These are phyloP conservation scores for Dactylellina haptotyla DNA, from an alignment of 2,329 filamentous ascomycete species.

Conservation along the genomic window DNA sequence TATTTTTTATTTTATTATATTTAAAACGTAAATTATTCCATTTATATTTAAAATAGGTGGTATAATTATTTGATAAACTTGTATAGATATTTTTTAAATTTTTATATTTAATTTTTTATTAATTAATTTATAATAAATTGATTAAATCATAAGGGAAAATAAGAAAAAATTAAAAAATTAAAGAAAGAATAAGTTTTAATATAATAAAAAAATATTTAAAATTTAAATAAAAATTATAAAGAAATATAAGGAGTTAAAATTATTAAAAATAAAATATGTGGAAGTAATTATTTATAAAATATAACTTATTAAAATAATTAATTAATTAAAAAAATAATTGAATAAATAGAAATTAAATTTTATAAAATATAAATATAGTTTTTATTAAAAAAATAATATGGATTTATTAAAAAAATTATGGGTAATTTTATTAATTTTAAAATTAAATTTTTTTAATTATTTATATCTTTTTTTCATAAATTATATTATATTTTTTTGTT, in stretches of 20 bases:
- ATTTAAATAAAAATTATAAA: background rate
- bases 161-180: too few species aligned
- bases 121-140: background rate
- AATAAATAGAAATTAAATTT: too few species aligned
- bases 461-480: too few species aligned
- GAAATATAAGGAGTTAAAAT: background rate
- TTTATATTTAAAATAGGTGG: background rate
- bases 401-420: too few species aligned
- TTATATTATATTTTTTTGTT: too few species aligned
- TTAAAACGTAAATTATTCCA: background rate
- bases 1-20: background rate
- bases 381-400: too few species aligned
- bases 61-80: background rate
- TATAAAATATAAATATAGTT: too few species aligned
- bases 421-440: too few species aligned
- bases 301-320: background rate
- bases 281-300: background rate
- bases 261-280: background rate
- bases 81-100: background rate
- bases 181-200: too few species aligned
- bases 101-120: background rate
- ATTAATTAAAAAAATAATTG: too few species aligned
- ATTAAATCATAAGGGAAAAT: too few species aligned
- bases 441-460: too few species aligned
- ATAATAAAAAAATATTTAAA: background rate